These are phyloP conservation scores for Davidsoniella eucalypti DNA, from an alignment of 2,329 filamentous ascomycete genomes.

Conservation along the genomic window DNA sequence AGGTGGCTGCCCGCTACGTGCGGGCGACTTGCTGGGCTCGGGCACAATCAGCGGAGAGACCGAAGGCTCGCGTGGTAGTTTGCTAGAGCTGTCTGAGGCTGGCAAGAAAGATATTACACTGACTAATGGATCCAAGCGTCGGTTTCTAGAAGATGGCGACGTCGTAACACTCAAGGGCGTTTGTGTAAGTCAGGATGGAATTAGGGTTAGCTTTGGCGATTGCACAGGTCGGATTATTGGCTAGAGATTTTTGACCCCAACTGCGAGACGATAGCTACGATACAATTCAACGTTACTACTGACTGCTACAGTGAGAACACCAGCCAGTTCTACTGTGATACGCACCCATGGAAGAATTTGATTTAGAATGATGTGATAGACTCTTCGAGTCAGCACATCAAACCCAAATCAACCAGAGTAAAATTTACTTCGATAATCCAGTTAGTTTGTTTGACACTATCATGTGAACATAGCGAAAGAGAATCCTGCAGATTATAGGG, in stretches of 20 bases:
- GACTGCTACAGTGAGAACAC: too few relatives aligned
- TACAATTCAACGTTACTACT: too few relatives aligned
- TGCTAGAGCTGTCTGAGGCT: slow-evolving; percentile 30
- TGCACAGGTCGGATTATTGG: slow-evolving; percentile 22
- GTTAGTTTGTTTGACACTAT: too few relatives aligned
- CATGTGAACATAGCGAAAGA: too few relatives aligned
- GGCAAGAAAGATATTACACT: slow-evolving; percentile 28
- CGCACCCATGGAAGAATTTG: too few relatives aligned
- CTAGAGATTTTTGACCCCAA: neutral
- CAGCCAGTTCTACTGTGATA: too few relatives aligned
- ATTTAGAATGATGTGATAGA: too few relatives aligned
- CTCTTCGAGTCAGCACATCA: neutral
- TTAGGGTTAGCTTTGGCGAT: slow-evolving; percentile 27
- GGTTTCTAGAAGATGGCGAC: slow-evolving; percentile 31
- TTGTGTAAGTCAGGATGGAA: slow-evolving; percentile 18
- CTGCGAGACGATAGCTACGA: too few relatives aligned
- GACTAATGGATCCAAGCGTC: slow-evolving; percentile 24
- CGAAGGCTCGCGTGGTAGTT: slow-evolving; percentile 23
- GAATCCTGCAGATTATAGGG: too few relatives aligned
- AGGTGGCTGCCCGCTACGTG: slow-evolving; percentile 51
- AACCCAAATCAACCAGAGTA: neutral
- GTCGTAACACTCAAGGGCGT: slow-evolving; percentile 25
- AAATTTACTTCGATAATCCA: neutral
- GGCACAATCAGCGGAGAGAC: slow-evolving; percentile 25
- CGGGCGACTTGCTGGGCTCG: slow-evolving; percentile 53